Conservation (phyloP, 2,329 filamentous ascomycete species). For the Neonectria magnoliae region DNA sequence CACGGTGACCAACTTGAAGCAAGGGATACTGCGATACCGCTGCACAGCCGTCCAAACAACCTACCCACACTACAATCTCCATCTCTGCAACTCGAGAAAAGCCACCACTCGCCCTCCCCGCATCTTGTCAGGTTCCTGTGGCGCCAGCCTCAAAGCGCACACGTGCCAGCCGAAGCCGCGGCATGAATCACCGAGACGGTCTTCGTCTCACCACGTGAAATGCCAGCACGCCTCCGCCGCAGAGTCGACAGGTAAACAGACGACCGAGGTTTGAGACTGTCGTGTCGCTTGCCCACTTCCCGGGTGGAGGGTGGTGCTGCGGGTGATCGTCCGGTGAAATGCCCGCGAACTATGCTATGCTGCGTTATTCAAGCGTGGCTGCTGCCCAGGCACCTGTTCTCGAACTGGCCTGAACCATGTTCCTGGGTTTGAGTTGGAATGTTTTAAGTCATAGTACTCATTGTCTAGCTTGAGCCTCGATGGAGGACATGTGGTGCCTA, state of each 20-base stretch:
- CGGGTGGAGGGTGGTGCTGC: not conserved
- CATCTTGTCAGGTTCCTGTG: not conserved
- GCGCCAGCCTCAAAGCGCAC: not conserved
- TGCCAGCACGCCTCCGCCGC: not conserved
- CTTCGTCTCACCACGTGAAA: not conserved
- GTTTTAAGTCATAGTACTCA: conserved; percentile 15
- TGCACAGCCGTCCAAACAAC: not conserved
- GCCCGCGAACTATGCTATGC: not conserved
- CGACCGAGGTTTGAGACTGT: not conserved
- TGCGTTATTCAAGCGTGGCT: not conserved
- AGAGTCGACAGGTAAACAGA: not conserved
- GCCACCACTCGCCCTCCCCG: not conserved
- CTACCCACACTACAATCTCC: too few relatives aligned
- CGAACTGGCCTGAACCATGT: not conserved
- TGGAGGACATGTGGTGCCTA: not conserved
- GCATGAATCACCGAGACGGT: not conserved
- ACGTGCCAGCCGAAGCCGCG: not conserved
- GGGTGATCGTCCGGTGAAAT: not conserved
- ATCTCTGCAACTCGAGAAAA: not conserved
- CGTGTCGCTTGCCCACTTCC: not conserved
- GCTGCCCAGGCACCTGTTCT: not conserved
- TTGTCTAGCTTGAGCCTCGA: not conserved
- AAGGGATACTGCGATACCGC: not conserved
- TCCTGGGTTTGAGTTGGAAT: conserved; percentile 14
- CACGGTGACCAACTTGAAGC: not conserved